Evolutionary conservation across 306 rosid genomes (phyloP).

Genomic region (Arachis hypogaea): DNA sequence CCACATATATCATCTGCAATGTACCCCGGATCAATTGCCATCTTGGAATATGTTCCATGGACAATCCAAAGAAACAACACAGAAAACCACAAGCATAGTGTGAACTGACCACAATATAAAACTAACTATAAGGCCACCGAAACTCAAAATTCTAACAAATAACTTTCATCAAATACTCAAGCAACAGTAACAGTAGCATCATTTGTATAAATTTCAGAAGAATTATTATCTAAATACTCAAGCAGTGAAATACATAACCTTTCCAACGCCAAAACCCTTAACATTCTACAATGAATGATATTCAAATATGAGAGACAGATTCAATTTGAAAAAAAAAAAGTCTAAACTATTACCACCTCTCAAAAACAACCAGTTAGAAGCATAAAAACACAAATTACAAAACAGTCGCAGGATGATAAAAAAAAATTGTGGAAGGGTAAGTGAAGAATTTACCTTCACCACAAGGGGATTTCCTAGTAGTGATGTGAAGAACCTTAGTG

Average conservation of each 20-base stretch:
- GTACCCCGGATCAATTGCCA: no score
- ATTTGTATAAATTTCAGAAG: not conserved
- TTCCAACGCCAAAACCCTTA: no score
- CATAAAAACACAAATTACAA: not conserved
- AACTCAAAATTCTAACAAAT: not conserved
- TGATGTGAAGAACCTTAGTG: conserved; percentile 75
- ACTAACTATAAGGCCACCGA: not conserved
- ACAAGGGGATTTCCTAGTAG: conserved; percentile 91
- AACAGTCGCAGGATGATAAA: not conserved
- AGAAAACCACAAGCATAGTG: not conserved
- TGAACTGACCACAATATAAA: no score
- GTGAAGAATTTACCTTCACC: conserved; percentile 70
- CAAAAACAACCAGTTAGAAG: no score
- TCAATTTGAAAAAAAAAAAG: no score
- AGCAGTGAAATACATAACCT: no score
- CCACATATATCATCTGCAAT: no score
- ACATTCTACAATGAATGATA: no score
- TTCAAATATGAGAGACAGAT: no score
- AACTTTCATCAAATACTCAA: no score
- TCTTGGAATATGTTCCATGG: no score
- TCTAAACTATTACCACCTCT: no score
- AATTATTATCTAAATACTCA: not conserved
- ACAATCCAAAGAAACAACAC: not conserved
- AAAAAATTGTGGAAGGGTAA: not conserved
- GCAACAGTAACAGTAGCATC: not conserved